phyloP scores from a whole-genome alignment of 176 grass and related monocot species.

The Aegilops bicornis region DNA sequence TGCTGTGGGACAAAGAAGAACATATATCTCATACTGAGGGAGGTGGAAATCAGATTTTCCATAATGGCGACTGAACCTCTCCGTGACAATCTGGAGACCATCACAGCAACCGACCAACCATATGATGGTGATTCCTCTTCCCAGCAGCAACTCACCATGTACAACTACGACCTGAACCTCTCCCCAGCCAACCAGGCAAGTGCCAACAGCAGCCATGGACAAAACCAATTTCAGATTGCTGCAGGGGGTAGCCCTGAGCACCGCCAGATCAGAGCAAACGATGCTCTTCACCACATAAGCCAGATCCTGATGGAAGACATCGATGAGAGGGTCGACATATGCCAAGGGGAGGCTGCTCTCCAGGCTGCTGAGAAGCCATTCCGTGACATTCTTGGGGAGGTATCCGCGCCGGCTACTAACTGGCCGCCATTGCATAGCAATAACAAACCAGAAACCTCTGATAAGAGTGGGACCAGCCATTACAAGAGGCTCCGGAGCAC shows the following conservation, averaged over 20 bases:
- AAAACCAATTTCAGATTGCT: not conserved
- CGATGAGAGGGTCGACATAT: slow-evolving; percentile 10
- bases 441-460: not conserved
- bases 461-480: not conserved
- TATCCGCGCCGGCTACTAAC: slow-evolving; percentile 1
- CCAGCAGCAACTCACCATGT: too few relatives aligned
- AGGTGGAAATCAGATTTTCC: not conserved
- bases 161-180: too few relatives aligned
- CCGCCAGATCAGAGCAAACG: slow-evolving; percentile 18
- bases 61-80: slow-evolving; percentile 19
- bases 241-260: slow-evolving; percentile 1
- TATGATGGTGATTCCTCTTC: not conserved
- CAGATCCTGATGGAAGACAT: slow-evolving; percentile 41
- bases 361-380: slow-evolving; percentile 46
- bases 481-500: not conserved
- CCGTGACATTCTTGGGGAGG: slow-evolving; percentile 39
- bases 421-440: not conserved
- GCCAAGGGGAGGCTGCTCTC: slow-evolving; percentile 31
- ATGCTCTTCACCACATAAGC: slow-evolving; percentile 36
- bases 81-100: not conserved
- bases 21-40: not conserved
- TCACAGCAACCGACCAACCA: not conserved
- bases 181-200: too few relatives aligned
- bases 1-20: not conserved
- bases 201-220: not conserved